Evolutionary conservation across 345 rosid genomes (phyloP).

Genomic region (Syzygium jambos): DNA sequence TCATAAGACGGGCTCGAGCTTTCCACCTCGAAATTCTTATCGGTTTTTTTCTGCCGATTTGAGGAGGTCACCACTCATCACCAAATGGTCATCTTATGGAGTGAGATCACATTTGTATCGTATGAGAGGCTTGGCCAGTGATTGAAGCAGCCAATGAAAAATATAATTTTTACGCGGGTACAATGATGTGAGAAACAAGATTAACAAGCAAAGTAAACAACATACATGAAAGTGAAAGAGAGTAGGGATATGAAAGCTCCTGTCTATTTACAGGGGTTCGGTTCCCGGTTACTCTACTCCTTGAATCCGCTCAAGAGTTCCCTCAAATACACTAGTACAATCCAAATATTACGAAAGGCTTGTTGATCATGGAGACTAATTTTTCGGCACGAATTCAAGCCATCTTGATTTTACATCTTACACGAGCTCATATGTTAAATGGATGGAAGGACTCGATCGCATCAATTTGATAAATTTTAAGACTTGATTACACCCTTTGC

Average conservation of each 20-base stretch:
- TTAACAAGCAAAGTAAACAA: not conserved
- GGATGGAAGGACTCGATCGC: no score
- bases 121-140: not conserved
- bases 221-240: fast-evolving
- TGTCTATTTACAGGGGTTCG: not conserved
- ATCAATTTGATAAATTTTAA: no score
- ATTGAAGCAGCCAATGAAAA: not conserved
- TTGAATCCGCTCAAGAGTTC: no score
- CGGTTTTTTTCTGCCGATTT: not conserved
- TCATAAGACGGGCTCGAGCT: no score
- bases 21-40: no score
- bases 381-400: not conserved
- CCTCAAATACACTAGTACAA: not conserved
- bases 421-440: no score
- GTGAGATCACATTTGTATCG: not conserved
- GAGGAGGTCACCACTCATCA: not conserved
- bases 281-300: fast-evolving
- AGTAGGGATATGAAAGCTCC: fast-evolving
- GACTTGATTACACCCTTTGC: no score
- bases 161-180: not conserved
- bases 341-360: not conserved
- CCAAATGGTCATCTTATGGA: not conserved
- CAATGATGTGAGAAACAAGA: not conserved
- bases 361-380: fast-evolving
- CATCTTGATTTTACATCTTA: not conserved